These are phyloP conservation scores for Candolleomyces eurysporus DNA, from an alignment of 768 basidiomycete species.

Conservation along the genomic window DNA sequence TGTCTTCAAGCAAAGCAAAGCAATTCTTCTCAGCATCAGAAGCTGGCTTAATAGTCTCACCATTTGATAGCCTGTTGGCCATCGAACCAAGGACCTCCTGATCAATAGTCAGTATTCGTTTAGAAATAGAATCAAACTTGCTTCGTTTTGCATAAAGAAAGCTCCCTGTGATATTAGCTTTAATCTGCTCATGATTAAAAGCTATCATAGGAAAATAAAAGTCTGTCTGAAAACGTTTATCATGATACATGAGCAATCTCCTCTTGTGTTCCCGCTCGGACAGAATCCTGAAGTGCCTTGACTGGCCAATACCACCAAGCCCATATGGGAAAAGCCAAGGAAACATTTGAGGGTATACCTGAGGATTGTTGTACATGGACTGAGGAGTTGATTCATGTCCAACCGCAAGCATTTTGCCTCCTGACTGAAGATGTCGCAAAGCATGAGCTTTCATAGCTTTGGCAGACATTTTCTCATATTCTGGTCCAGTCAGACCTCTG, in stretches of 20 bases:
- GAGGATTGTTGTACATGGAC: slow-evolving; percentile 1
- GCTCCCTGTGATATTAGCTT: slow-evolving; percentile 8
- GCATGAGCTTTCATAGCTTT: background rate
- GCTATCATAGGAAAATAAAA: slow-evolving; percentile 26
- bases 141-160: slow-evolving; percentile 4
- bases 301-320: slow-evolving; percentile 13
- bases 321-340: slow-evolving; percentile 1
- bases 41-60: background rate
- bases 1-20: background rate
- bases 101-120: slow-evolving; percentile 16
- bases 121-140: slow-evolving; percentile 21
- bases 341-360: slow-evolving; percentile 19
- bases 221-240: slow-evolving; percentile 34
- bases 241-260: slow-evolving; percentile 28
- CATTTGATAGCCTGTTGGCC: background rate
- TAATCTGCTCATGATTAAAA: slow-evolving; percentile 33
- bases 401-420: background rate
- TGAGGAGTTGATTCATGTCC: background rate
- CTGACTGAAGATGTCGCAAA: background rate
- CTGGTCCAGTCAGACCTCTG: background rate
- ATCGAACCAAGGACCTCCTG: slow-evolving; percentile 9
- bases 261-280: slow-evolving; percentile 18
- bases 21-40: background rate
- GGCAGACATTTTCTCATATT: background rate
- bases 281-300: background rate